These are phyloP conservation scores for Solanum chilense DNA, from an alignment of 257 asterid genomes.

Conservation along the genomic window DNA sequence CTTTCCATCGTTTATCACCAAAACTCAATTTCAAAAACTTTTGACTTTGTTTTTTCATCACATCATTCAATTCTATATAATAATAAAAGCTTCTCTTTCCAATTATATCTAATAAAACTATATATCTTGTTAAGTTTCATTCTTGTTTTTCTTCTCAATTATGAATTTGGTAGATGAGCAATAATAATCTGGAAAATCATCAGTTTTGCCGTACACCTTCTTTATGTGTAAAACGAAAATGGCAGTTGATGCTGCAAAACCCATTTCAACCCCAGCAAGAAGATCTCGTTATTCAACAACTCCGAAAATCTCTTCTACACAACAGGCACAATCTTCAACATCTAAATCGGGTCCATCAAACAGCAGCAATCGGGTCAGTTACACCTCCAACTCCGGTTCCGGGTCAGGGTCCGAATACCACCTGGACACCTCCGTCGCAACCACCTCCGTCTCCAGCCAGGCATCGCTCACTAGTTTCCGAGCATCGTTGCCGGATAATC, in stretches of 20 bases:
- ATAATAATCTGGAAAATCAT: background rate
- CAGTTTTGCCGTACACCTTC: background rate
- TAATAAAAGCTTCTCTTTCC: background rate
- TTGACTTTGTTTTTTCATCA: background rate
- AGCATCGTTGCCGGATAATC: constrained; percentile 43
- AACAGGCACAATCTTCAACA: background rate
- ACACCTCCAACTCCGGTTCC: background rate
- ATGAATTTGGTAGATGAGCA: background rate
- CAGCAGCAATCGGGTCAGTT: background rate
- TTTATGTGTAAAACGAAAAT: constrained; percentile 31
- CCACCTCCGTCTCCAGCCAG: constrained; percentile 44
- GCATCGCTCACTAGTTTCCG: constrained; percentile 52
- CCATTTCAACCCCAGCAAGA: background rate
- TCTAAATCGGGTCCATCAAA: constrained; percentile 2
- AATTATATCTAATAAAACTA: background rate
- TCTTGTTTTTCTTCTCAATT: background rate
- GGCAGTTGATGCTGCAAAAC: constrained; percentile 21
- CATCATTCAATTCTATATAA: background rate
- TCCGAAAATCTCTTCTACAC: background rate
- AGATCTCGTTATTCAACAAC: background rate
- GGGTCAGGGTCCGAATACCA: constrained; percentile 16
- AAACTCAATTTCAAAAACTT: background rate
- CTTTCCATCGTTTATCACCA: background rate
- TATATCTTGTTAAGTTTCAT: background rate
- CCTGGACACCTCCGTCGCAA: constrained; percentile 46